Evolutionary conservation across 2,329 filamentous ascomycete species (phyloP).

Genomic region (Penicillium griseofulvum): DNA sequence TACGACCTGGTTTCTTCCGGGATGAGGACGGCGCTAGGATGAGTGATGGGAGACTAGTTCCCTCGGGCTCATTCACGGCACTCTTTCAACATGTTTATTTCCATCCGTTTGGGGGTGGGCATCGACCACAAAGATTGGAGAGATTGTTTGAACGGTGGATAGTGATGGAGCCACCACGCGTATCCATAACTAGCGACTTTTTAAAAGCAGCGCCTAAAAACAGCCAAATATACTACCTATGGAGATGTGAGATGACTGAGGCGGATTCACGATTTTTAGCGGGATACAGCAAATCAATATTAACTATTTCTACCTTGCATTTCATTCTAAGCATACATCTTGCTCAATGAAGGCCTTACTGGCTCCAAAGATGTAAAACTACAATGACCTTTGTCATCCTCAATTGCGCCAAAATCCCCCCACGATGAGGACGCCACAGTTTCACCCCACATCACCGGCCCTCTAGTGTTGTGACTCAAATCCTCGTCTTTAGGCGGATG

Average conservation of each 20-base stretch:
- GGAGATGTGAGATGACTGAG: too few relatives aligned
- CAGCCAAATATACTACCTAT: too few relatives aligned
- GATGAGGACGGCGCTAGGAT: background rate
- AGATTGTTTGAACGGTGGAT: slow-evolving; percentile 16
- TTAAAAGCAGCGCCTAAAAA: too few relatives aligned
- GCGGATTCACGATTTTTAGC: too few relatives aligned
- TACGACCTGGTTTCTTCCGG: background rate
- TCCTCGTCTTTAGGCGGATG: slow-evolving; percentile 22
- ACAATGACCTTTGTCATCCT: slow-evolving; percentile 4
- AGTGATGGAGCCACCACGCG: too few relatives aligned
- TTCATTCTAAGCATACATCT: slow-evolving; percentile 4
- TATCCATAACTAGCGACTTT: too few relatives aligned
- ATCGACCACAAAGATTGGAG: slow-evolving; percentile 17
- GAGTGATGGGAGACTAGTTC: too few relatives aligned
- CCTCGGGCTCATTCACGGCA: background rate
- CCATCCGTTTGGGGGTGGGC: slow-evolving; percentile 11
- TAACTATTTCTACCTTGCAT: background rate
- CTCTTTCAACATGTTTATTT: background rate
- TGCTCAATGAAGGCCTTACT: background rate
- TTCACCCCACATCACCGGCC: slow-evolving; percentile 31
- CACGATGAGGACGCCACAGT: background rate
- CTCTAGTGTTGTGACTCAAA: slow-evolving; percentile 13
- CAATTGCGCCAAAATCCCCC: background rate
- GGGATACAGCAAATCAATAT: too few relatives aligned
- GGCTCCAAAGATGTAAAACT: slow-evolving; percentile 7